phyloP scores from a whole-genome alignment of 306 rosid genomes.

The Sicyos edulis region DNA sequence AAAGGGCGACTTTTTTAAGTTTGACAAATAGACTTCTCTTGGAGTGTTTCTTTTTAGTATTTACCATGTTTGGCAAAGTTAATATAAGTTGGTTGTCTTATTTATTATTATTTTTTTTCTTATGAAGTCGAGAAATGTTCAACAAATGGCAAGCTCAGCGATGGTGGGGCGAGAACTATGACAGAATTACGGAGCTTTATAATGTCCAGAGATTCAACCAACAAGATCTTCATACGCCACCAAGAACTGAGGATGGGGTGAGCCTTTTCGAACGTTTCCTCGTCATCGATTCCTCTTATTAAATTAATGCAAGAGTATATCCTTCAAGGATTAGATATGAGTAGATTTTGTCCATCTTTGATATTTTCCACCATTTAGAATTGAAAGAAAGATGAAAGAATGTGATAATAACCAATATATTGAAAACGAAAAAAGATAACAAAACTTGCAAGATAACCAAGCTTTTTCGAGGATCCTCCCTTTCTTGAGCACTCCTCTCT shows the following conservation, averaged over 20 bases:
- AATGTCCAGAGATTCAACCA: slow-evolving; percentile 72
- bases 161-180: slow-evolving; percentile 98
- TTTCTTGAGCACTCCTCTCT: too few species aligned
- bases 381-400: background rate
- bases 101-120: background rate
- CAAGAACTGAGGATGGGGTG: slow-evolving; percentile 86
- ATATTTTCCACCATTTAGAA: background rate
- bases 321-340: background rate
- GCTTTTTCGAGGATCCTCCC: too few species aligned
- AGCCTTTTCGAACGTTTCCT: background rate
- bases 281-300: background rate
- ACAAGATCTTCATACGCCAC: slow-evolving; percentile 66
- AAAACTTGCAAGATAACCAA: too few species aligned
- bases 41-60: background rate
- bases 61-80: slow-evolving; percentile 22
- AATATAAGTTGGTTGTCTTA: slow-evolving; percentile 22
- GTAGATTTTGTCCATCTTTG: background rate
- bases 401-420: background rate
- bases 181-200: slow-evolving; percentile 82
- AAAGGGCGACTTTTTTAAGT: background rate
- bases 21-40: background rate
- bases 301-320: background rate
- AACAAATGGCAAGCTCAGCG: slow-evolving; percentile 80
- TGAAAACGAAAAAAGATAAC: background rate
- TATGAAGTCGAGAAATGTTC: slow-evolving; percentile 87